Evolutionary conservation across 208 protist genomes (phyloP).

Genomic region (Angomonas desouzai): DNA sequence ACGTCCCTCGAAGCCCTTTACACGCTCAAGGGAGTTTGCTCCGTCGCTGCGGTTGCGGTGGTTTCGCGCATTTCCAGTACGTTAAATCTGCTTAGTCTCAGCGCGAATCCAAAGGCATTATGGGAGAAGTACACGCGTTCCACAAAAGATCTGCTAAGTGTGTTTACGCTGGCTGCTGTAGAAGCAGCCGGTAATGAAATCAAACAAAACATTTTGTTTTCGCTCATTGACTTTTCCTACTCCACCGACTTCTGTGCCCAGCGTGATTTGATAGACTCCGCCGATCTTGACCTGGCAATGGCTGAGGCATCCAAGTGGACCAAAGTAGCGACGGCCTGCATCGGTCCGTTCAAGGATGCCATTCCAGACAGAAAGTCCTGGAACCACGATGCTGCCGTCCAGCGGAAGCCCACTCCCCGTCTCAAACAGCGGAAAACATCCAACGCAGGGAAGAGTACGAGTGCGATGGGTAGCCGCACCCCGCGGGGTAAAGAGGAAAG

Average conservation of each 20-base stretch:
- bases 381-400: conserved; percentile 32
- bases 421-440: conserved; percentile 20
- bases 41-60: conserved; percentile 33
- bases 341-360: conserved; percentile 15
- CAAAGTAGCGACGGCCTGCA: conserved; percentile 27
- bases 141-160: conserved; percentile 20
- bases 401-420: conserved; percentile 31
- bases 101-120: conserved; percentile 31
- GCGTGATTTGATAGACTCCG: conserved; percentile 18
- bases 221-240: conserved; percentile 49
- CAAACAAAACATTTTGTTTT: conserved; percentile 29
- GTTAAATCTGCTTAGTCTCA: conserved; percentile 36
- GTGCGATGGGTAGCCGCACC: not conserved
- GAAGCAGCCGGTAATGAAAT: conserved; percentile 10
- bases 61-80: conserved; percentile 27
- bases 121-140: conserved; percentile 36
- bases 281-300: conserved; percentile 27
- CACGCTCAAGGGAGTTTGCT: conserved; percentile 39
- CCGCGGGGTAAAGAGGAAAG: not conserved
- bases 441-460: not conserved
- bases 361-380: conserved; percentile 15
- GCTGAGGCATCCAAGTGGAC: conserved; percentile 27
- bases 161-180: not conserved
- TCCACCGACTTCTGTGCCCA: conserved; percentile 40
- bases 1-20: conserved; percentile 1